A percentile compares a stretch with the other conserved stretches of the same genome.
Conservation (phyloP, 2,329 filamentous ascomycete genomes). For the Trichophyton equinum region DNA sequence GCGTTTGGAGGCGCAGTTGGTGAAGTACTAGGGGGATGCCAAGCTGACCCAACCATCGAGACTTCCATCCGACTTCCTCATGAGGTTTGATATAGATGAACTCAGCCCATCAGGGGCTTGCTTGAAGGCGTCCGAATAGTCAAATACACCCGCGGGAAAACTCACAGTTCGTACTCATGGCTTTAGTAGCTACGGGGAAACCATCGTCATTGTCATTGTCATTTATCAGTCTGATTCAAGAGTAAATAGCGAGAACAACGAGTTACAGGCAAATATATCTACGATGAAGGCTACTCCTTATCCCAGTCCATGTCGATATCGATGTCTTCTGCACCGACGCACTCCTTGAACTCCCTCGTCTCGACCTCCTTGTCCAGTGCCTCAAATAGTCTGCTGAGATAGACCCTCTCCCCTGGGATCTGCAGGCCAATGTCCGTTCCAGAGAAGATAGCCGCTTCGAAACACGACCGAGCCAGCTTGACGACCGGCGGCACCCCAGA, state of each 20-base stretch:
- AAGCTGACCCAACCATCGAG: not conserved
- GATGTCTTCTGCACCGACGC: not conserved
- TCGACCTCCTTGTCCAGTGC: not conserved
- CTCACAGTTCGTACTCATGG: too few species aligned
- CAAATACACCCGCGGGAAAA: too few species aligned
- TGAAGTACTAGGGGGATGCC: not conserved
- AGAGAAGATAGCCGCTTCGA: not conserved
- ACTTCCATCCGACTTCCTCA: too few species aligned
- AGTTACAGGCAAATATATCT: not conserved
- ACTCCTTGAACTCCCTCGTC: not conserved
- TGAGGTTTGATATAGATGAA: too few species aligned
- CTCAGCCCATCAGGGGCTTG: too few species aligned
- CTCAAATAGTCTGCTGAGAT: not conserved
- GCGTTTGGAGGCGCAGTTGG: not conserved
- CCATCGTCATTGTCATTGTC: too few species aligned
- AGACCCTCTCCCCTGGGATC: not conserved
- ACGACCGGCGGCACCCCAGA: not conserved
- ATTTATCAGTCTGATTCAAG: not conserved
- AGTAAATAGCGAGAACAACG: not conserved
- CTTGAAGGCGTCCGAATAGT: too few species aligned
- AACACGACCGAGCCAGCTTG: not conserved
- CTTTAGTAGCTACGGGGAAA: too few species aligned
- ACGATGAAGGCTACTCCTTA: not conserved
- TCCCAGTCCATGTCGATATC: constrained; percentile 3
- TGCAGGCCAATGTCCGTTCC: not conserved